Evolutionary conservation across 1,139 yeast species (phyloP).

Genomic region (Taphrina sp.): DNA sequence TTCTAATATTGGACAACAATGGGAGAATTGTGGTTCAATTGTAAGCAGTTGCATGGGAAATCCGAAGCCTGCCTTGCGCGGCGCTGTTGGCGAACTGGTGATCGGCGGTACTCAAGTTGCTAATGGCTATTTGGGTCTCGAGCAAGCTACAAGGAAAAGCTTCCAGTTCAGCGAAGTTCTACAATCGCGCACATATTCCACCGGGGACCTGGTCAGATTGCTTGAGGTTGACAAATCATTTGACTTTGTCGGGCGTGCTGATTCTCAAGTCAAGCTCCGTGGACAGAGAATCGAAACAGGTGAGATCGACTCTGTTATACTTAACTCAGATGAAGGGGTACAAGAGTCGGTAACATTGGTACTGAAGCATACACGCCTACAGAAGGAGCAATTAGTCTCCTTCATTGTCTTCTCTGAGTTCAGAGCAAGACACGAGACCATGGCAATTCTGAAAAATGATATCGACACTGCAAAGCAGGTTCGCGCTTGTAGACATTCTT

Average conservation of each 20-base stretch:
- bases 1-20: conserved; percentile 40
- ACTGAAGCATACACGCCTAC: conserved; percentile 34
- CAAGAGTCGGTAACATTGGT: conserved; percentile 37
- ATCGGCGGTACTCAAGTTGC: conserved; percentile 39
- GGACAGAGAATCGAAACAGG: conserved; percentile 41
- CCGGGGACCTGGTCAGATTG: conserved; percentile 40
- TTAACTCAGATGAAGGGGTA: conserved; percentile 20
- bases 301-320: conserved; percentile 38
- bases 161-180: conserved; percentile 31
- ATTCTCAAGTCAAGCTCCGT: conserved; percentile 40
- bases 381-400: conserved; percentile 38
- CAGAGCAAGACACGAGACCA: not conserved
- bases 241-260: conserved; percentile 40
- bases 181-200: conserved; percentile 36
- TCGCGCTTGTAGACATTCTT: conserved; percentile 31
- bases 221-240: conserved; percentile 37
- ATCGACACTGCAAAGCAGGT: not conserved
- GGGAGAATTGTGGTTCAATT: conserved; percentile 39
- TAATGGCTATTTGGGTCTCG: conserved; percentile 38
- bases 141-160: conserved; percentile 35
- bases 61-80: conserved; percentile 36
- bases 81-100: conserved; percentile 40
- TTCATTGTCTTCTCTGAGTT: conserved; percentile 26
- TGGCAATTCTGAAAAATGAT: not conserved
- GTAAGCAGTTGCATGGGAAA: conserved; percentile 35